Evolutionary conservation across 345 rosid species (phyloP).

Genomic region (Dimocarpus longan): DNA sequence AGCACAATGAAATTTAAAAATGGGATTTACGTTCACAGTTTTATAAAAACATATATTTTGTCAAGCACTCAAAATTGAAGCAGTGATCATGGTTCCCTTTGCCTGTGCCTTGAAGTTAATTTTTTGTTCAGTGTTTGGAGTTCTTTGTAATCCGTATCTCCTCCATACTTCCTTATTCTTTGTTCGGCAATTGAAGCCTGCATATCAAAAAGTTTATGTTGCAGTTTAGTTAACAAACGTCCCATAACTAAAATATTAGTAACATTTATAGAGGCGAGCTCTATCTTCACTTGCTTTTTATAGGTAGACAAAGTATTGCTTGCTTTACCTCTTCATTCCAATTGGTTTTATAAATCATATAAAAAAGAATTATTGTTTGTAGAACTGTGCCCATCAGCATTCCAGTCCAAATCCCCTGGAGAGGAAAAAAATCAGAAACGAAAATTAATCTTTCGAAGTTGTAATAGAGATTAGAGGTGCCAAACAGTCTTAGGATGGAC

Average conservation of each 20-base stretch:
- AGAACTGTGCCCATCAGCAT: constrained; percentile 67
- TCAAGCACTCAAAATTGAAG: background rate
- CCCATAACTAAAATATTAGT: background rate
- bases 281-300: background rate
- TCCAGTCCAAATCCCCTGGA: constrained; percentile 83
- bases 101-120: background rate
- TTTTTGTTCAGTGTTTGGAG: constrained; percentile 1
- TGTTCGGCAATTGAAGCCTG: constrained; percentile 77
- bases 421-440: background rate
- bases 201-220: constrained; percentile 7
- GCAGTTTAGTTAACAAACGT: background rate
- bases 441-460: background rate
- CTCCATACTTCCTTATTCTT: constrained; percentile 71
- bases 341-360: constrained; percentile 66
- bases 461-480: too few relatives aligned
- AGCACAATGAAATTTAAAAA: too few relatives aligned
- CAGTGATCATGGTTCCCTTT: background rate
- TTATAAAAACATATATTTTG: too few relatives aligned
- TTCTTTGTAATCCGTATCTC: constrained; percentile 17
- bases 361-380: constrained; percentile 56
- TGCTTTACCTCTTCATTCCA: constrained; percentile 65
- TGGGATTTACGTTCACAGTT: too few relatives aligned
- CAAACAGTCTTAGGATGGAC: too few relatives aligned
- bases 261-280: background rate
- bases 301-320: background rate